phyloP scores from a whole-genome alignment of 441 rosid species.

The Aleurites moluccanus region DNA sequence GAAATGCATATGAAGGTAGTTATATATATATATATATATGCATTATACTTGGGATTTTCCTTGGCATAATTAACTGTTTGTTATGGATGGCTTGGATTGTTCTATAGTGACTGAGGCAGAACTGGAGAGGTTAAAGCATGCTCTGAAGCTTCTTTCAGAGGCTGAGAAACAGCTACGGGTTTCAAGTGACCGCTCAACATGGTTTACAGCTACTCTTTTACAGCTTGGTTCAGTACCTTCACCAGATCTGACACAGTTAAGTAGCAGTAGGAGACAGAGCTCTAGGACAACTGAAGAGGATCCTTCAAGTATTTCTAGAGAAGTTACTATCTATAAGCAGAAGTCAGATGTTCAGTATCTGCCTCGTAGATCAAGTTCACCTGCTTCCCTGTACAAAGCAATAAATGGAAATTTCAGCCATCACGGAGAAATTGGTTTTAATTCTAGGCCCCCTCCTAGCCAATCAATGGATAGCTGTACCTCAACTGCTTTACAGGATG shows the following conservation, averaged over 20 bases:
- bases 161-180: constrained; percentile 91
- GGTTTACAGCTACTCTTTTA: constrained; percentile 94
- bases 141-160: constrained; percentile 93
- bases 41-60: neutral
- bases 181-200: constrained; percentile 91
- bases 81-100: constrained; percentile 24
- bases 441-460: constrained; percentile 44
- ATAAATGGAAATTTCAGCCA: constrained; percentile 43
- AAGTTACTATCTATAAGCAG: constrained; percentile 50
- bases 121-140: constrained; percentile 82
- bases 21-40: constrained; percentile 1
- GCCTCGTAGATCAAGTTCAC: constrained; percentile 52
- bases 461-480: constrained; percentile 37
- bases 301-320: constrained; percentile 72
- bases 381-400: constrained; percentile 51
- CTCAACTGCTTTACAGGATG: constrained; percentile 44
- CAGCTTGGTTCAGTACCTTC: constrained; percentile 94
- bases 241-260: constrained; percentile 66
- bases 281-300: constrained; percentile 81
- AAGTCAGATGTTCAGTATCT: constrained; percentile 53
- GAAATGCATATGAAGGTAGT: neutral
- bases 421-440: constrained; percentile 40
- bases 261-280: constrained; percentile 85
- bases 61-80: neutral
- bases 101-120: constrained; percentile 80